Conservation (phyloP, 163 green algal species). For the Scenedesmus sp. region DNA sequence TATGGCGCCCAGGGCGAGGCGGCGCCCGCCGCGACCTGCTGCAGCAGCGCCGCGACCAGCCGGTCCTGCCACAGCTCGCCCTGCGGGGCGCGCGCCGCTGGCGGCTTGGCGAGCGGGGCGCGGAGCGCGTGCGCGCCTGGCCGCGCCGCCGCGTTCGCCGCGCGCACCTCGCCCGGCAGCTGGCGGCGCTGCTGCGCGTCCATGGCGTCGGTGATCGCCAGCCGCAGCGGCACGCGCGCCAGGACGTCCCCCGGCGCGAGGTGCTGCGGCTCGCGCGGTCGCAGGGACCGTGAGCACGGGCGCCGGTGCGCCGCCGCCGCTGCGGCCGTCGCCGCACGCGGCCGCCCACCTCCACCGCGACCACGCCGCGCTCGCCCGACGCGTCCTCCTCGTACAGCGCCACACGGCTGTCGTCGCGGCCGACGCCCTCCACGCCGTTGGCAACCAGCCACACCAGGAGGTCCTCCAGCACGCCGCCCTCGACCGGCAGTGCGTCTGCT, state of each 20-base stretch:
- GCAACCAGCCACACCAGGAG: constrained; percentile 37
- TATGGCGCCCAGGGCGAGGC: constrained; percentile 72
- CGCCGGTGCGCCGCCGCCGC: neutral
- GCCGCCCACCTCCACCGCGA: constrained; percentile 51
- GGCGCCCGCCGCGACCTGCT: constrained; percentile 48
- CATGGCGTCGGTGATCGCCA: constrained; percentile 73
- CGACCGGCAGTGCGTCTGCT: too few species aligned
- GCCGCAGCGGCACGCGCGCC: constrained; percentile 66
- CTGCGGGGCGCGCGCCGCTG: neutral
- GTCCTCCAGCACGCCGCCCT: constrained; percentile 4
- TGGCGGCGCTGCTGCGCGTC: constrained; percentile 62
- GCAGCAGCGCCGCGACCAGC: constrained; percentile 73
- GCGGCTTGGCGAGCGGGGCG: neutral
- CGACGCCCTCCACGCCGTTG: constrained; percentile 35
- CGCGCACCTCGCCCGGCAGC: constrained; percentile 56
- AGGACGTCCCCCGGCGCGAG: constrained; percentile 56
- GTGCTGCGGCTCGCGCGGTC: constrained; percentile 33
- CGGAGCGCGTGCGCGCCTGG: neutral
- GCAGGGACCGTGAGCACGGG: constrained; percentile 1
- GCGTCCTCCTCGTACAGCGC: constrained; percentile 59
- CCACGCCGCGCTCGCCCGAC: constrained; percentile 70
- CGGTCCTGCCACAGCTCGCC: constrained; percentile 60
- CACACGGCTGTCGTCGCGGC: constrained; percentile 11
- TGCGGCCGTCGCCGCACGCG: neutral
- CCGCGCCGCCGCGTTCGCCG: neutral